Evolutionary conservation across 2,329 filamentous ascomycete species (phyloP), one percentile per base, ranked within the genome.

Genomic region (Diaporthe vaccinii): DNA sequence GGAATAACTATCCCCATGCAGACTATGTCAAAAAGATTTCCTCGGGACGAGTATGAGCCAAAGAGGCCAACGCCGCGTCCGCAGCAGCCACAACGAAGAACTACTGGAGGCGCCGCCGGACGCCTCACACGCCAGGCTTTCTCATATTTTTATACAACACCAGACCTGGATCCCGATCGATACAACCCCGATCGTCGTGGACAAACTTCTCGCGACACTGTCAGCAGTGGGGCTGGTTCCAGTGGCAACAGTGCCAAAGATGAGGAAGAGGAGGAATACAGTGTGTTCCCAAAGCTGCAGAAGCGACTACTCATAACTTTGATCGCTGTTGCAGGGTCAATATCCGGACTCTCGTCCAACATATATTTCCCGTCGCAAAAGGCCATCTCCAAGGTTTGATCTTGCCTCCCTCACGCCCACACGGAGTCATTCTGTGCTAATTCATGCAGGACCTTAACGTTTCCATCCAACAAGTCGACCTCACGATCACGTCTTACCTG

Each of bases 291-390:
- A 12, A 65, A 65, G 12, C 7, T 31, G n/a, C 59, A 65, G 59
- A 65, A 65, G 59, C 39, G 39, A 46, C 39, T 65, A 3, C 59
- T 65, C 17, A 46, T 65, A 20, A 46, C 59, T 5, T 65, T 46
- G 22, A 85, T 89, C 36, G 85, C 87, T 3, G 79, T 87, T 1
- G 89, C 87, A 2, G 87, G 86, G 1, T 81, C 90, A 49, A 89
- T 91, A 80, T 89, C 88, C 4, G 88, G 89, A 1, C 78, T 88
- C 14, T 87, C 87, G 4, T 85, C 85, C 41, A 88, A 87, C 76
- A 89, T 90, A 73, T 90, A 89, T 81, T 84, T 87, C 67, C 87
- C 87, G 0, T 83, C 86, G 0, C 76, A 88, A 9, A 81, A 84
- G 59, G 76, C 80, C 5, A 83, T 88, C 22, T 80, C 84, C 12